Evolutionary conservation across 768 basidiomycete genomes (phyloP).

Genomic region (Trametes punicea): DNA sequence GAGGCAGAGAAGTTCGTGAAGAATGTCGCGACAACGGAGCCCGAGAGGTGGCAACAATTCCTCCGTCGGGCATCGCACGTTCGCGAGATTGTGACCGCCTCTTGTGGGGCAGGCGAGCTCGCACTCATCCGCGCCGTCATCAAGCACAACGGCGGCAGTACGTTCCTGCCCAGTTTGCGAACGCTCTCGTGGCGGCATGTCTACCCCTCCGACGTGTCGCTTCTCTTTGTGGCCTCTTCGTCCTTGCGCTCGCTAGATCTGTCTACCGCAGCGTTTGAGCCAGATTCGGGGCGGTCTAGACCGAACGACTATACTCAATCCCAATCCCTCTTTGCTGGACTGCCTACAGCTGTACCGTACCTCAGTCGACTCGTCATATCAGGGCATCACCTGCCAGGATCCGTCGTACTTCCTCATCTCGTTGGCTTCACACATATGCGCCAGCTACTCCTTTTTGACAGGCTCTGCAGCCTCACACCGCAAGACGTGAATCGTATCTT

Average conservation of each 20-base stretch:
- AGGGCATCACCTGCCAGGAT: not conserved
- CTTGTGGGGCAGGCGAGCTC: conserved; percentile 2
- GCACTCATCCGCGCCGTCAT: conserved; percentile 2
- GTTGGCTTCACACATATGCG: not conserved
- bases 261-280: not conserved
- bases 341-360: not conserved
- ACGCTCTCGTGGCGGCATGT: conserved; percentile 8
- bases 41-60: conserved; percentile 5
- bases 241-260: conserved; percentile 1
- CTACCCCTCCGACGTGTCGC: not conserved
- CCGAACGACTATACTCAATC: not conserved
- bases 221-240: not conserved
- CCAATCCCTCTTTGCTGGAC: not conserved
- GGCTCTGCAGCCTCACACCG: not conserved
- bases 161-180: conserved; percentile 4
- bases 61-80: conserved; percentile 6
- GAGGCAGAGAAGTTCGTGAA: conserved; percentile 10
- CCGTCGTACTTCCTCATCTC: not conserved
- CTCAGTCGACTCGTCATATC: not conserved
- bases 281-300: no score
- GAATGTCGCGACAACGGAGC: not conserved
- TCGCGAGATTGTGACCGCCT: not conserved
- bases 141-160: not conserved
- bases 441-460: conserved; percentile 1
- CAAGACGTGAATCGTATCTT: not conserved